Evolutionary conservation across 192 early-diverging fungal genomes (phyloP).

Genomic region (Coemansia sp.): DNA sequence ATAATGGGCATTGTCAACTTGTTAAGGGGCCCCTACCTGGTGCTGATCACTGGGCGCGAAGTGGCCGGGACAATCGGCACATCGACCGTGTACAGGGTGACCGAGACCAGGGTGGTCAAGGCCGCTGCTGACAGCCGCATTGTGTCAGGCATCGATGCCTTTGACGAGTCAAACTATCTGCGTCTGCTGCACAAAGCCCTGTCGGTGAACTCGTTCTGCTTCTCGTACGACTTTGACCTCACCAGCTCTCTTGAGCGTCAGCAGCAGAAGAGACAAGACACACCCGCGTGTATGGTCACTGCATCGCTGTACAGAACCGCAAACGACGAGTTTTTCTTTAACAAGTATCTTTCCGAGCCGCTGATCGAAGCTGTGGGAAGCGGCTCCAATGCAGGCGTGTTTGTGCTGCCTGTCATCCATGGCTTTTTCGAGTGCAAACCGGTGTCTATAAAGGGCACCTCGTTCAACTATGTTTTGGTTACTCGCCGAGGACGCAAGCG

Average conservation of each 20-base stretch:
- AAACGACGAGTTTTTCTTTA: constrained; percentile 96
- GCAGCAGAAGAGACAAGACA: constrained; percentile 22
- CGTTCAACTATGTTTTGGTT: constrained; percentile 78
- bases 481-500: constrained; percentile 80
- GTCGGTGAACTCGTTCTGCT: constrained; percentile 64
- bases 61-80: constrained; percentile 36
- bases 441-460: constrained; percentile 64
- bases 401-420: constrained; percentile 87
- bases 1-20: constrained; percentile 50
- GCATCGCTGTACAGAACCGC: constrained; percentile 53
- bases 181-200: constrained; percentile 60
- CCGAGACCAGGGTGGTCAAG: constrained; percentile 44
- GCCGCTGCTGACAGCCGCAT: constrained; percentile 25
- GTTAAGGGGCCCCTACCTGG: constrained; percentile 48
- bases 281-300: neutral
- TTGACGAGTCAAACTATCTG: constrained; percentile 68
- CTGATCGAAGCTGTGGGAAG: constrained; percentile 59
- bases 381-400: constrained; percentile 56
- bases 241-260: constrained; percentile 83
- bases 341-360: constrained; percentile 66
- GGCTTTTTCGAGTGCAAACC: constrained; percentile 72
- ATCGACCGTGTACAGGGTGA: constrained; percentile 44
- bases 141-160: constrained; percentile 26
- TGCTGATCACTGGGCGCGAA: constrained; percentile 49
- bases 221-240: constrained; percentile 85